phyloP scores from a whole-genome alignment of 1,139 yeast species.

The Arxiozyma telluris region DNA sequence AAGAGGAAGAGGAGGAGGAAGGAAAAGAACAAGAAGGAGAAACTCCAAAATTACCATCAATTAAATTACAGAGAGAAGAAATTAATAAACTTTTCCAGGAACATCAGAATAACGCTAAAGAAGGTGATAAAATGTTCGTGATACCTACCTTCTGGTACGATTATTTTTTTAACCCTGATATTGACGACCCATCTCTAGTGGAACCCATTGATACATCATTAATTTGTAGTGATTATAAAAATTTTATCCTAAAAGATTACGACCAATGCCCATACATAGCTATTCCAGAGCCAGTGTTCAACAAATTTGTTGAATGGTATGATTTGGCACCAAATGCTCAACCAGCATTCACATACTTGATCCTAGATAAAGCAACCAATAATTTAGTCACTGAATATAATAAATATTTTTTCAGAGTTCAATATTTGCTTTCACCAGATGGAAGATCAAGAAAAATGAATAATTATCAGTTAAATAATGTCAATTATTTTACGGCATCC shows the following conservation, averaged over 20 bases:
- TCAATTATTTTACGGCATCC: constrained; percentile 17
- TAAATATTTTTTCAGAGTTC: constrained; percentile 46
- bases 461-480: constrained; percentile 19
- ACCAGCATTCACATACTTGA: constrained; percentile 42
- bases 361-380: constrained; percentile 35
- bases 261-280: constrained; percentile 27
- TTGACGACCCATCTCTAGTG: constrained; percentile 19
- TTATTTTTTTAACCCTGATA: constrained; percentile 23
- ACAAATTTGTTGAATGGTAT: constrained; percentile 44
- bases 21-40: not conserved
- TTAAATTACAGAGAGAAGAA: constrained; percentile 9
- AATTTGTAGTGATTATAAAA: constrained; percentile 26
- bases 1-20: not conserved
- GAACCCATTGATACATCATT: constrained; percentile 33
- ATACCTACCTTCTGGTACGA: constrained; percentile 35
- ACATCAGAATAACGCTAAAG: constrained; percentile 15
- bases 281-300: constrained; percentile 38
- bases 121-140: constrained; percentile 31
- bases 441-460: constrained; percentile 6
- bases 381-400: constrained; percentile 42
- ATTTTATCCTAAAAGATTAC: constrained; percentile 29
- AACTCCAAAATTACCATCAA: not conserved
- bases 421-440: constrained; percentile 34
- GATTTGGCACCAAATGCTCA: constrained; percentile 37
- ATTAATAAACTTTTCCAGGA: constrained; percentile 10